A percentile compares a stretch with the other conserved stretches of the same genome.
Evolutionary conservation across 148 eudicot species (phyloP).

Genomic region (Vaccinium vitisidaea): DNA sequence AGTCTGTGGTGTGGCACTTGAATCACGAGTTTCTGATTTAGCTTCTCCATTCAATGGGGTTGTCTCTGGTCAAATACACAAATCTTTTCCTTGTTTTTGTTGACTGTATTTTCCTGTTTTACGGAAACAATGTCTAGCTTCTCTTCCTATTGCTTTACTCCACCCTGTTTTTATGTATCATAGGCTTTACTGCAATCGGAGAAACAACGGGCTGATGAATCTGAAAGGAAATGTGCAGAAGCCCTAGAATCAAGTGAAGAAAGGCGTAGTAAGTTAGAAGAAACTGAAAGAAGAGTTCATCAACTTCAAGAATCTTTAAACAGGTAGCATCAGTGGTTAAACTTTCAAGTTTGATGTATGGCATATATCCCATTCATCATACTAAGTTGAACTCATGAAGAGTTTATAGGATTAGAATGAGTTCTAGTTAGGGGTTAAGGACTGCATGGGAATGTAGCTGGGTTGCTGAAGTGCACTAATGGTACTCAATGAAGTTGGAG

Average conservation of each 20-base stretch:
- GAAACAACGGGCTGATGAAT: conserved; percentile 68
- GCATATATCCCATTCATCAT: not conserved
- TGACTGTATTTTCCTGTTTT: not conserved
- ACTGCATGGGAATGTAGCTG: not conserved
- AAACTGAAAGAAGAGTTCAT: conserved; percentile 83
- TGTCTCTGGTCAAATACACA: not conserved
- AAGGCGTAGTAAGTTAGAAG: conserved; percentile 70
- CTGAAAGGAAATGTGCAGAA: conserved; percentile 67
- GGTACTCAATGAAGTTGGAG: not conserved
- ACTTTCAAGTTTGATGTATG: not conserved
- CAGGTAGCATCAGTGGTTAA: conserved; percentile 47
- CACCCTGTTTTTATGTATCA: conserved; percentile 12
- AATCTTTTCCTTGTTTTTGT: conserved; percentile 5
- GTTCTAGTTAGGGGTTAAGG: not conserved
- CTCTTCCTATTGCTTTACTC: conserved; percentile 5
- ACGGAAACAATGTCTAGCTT: conserved; percentile 7
- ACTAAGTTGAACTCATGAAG: not conserved
- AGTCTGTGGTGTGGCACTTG: not conserved
- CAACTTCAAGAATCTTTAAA: conserved; percentile 86
- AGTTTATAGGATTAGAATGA: not conserved
- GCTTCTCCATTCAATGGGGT: not conserved
- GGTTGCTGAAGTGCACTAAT: not conserved
- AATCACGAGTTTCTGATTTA: not conserved
- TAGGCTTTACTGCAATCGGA: conserved; percentile 70
- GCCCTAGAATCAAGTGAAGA: conserved; percentile 69